Base-by-base conservation (phyloP, 257 asterid species). In the Petunia secreta region DNA sequence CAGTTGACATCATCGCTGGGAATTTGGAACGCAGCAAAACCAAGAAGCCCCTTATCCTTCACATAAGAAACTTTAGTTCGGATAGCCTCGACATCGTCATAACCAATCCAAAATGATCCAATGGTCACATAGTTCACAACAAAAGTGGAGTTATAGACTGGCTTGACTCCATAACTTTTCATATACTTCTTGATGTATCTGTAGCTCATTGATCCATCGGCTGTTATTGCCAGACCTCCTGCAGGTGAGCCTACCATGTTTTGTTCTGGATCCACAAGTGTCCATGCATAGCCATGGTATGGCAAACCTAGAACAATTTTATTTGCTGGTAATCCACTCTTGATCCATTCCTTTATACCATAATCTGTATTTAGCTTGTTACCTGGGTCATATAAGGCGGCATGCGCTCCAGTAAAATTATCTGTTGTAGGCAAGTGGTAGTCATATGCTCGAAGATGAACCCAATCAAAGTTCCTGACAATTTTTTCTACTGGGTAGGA, bases 231-330 rank as follows among this genome's bases (percentile, higher is more conserved):
- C 5, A 13, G 52, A 39, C 87, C 88, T 62, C 4, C 16, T 4
- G 90, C 86, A 0, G 85, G 86, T 5, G 89, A 75, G 2, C 88
- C 82, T 13, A 86, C 6, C 0, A 43, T 77, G 58, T 84, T 75
- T 55, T 75, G 36, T 8, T 71, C 64, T 36, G 91, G 80, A 76
- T 88, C 75, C 54, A 34, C 78, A 4, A 88, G 87, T 4, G 85
- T 84, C 91, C 91, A 88, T 0, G 87, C 88, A 78, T 84, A 87
- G 50, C 91, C 91, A 75, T 87, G 85, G 84, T 73, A 87, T 11
- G 89, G 82, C 77, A 87, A 52, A 16, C 91, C 91, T 14, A 87
- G 50, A 15, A 86, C 87, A 15, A 85, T 65, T 80, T 85, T 84
- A 64, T 82, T 83, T 13, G 88, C 83, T 37, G 89, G 89, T 36